These are phyloP conservation scores for Linnemannia zychae DNA, from an alignment of 192 early-diverging fungal species.

Conservation along the genomic window DNA sequence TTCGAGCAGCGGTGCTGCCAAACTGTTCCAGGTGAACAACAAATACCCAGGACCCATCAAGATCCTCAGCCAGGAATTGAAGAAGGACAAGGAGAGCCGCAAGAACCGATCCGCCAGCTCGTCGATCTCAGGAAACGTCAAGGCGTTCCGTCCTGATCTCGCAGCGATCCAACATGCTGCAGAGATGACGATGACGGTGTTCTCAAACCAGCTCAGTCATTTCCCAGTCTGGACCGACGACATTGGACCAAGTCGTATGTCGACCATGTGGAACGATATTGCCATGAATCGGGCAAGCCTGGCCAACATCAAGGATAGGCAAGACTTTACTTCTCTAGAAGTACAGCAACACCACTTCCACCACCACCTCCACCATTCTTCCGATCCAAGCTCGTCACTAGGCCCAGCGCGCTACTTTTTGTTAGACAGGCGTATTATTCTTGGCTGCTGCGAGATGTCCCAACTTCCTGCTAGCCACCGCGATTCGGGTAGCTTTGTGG, in stretches of 20 bases:
- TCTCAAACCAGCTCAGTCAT: conserved; percentile 79
- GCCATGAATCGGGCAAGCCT: conserved; percentile 29
- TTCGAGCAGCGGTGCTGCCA: conserved; percentile 36
- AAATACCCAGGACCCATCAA: conserved; percentile 55
- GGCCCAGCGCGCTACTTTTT: conserved; percentile 76
- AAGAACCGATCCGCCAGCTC: conserved; percentile 50
- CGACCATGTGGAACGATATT: conserved; percentile 77
- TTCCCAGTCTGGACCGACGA: conserved; percentile 76
- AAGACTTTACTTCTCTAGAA: not conserved
- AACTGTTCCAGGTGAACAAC: conserved; percentile 52
- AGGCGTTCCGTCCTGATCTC: conserved; percentile 54
- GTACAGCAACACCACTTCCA: conserved; percentile 12
- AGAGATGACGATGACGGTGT: conserved; percentile 77
- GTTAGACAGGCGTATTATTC: conserved; percentile 74
- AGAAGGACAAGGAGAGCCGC: conserved; percentile 46
- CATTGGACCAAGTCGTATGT: conserved; percentile 71
- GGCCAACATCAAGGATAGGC: not conserved
- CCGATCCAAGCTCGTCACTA: conserved; percentile 14
- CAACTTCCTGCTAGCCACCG: conserved; percentile 15
- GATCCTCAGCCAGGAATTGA: conserved; percentile 40
- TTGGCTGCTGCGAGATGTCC: conserved; percentile 75
- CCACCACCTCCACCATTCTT: not conserved
- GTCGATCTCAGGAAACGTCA: conserved; percentile 32
- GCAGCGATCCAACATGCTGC: conserved; percentile 78
- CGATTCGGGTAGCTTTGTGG: conserved; percentile 1